These are phyloP conservation scores for Scedosporium dehoogii DNA, from an alignment of 2,329 filamentous ascomycete genomes.

Conservation along the genomic window DNA sequence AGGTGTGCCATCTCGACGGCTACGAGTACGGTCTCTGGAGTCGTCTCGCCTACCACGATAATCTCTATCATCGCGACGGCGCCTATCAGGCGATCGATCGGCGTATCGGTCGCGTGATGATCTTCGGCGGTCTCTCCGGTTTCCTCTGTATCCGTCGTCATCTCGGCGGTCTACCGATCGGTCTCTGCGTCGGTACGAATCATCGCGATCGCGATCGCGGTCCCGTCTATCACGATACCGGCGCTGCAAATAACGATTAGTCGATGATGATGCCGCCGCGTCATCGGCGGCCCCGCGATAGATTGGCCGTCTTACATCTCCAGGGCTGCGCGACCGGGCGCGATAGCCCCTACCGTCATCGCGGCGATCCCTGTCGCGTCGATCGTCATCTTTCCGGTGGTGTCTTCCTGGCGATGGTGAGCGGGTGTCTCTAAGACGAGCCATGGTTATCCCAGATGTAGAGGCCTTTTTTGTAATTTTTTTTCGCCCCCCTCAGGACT, in stretches of 20 bases:
- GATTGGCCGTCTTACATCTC: constrained; percentile 40
- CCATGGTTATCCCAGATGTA: constrained; percentile 29
- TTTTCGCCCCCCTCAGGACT: neutral
- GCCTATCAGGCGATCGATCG: constrained; percentile 46
- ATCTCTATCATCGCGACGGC: constrained; percentile 55
- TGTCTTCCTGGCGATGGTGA: constrained; percentile 59
- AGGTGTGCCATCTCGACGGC: constrained; percentile 59
- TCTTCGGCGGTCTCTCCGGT: constrained; percentile 47
- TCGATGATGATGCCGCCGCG: constrained; percentile 18
- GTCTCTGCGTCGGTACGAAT: constrained; percentile 53
- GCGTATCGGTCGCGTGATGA: constrained; percentile 53
- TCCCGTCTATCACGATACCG: constrained; percentile 40
- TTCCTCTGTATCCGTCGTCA: constrained; percentile 53
- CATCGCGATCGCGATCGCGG: constrained; percentile 40
- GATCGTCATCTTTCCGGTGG: constrained; percentile 47
- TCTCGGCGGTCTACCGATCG: constrained; percentile 59
- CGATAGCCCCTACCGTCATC: constrained; percentile 43
- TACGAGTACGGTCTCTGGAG: constrained; percentile 55
- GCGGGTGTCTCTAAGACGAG: constrained; percentile 60
- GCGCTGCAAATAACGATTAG: constrained; percentile 39
- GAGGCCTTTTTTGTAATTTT: neutral
- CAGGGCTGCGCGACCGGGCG: constrained; percentile 50
- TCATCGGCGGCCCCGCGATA: constrained; percentile 4
- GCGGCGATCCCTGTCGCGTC: constrained; percentile 43
- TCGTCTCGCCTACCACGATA: constrained; percentile 60